Evolutionary conservation across 163 green algal species (phyloP), one percentile per base, ranked within the genome.

Genomic region (Scenedesmus sp.): DNA sequence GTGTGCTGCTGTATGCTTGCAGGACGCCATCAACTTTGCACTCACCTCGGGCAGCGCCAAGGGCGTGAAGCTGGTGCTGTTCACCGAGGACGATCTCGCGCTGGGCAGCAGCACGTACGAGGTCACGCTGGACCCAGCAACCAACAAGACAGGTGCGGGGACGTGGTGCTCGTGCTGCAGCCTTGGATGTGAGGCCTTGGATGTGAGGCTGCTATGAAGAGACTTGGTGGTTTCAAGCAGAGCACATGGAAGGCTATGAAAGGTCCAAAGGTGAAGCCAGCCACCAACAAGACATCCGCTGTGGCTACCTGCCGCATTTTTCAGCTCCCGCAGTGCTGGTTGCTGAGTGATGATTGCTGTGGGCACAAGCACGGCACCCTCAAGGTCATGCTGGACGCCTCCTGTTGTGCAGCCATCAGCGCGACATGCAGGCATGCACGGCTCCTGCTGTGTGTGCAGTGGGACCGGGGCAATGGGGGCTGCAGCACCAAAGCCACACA

Each of bases 21-120:
- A 98, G 95, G 93, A 87, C 59, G 94, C 73, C 33, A 91, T 96
- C 46, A 99, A 99, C 90, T 98, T 99, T 94, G 95, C 96, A 0
- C 1, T 99, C 5, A 95, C 94, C 44, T 92, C 92, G 44, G 89
- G 84, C 72, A 92, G 92, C 43, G 96, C 96, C 24, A 93, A 85
- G 13, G 84, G 43, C 3, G 92, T 99, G 15, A 94, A 35, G 33
- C 94, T 99, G 37, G 96, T 96, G 70, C 91, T 99, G 26, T 99
- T 98, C 94, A 96, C 91, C 0, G 94, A 97, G 81, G 79, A 83
- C 0, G 96, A 98, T 89, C 91, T 98, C 56, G 49, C 92, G 13
- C 87, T 82, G 7, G 97, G 96, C 30, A 91, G 91, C 13, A 49
- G 91, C 1, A 96, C 94, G 1, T 59, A 93, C 49, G 95, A 98